Conservation (phyloP, 352 stramenopile species). For the Aphanomyces cochlioides region DNA sequence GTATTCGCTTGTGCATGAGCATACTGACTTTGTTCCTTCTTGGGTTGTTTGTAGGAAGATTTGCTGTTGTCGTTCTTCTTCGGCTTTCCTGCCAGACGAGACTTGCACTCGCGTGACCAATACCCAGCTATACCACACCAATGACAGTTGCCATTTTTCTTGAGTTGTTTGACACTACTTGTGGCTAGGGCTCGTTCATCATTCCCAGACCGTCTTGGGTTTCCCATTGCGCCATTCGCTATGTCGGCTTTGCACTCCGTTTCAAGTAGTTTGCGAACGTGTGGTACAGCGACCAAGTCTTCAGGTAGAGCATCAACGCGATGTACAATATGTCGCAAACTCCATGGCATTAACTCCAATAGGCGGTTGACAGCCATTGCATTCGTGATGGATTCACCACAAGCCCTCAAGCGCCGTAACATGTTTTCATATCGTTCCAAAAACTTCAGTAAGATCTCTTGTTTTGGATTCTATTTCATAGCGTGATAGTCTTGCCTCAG, state of each 20-base stretch:
- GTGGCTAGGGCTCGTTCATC: slow-evolving; percentile 1
- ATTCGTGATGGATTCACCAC: neutral
- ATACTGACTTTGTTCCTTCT: neutral
- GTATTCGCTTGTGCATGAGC: too few species aligned
- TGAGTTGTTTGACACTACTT: neutral
- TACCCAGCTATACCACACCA: neutral
- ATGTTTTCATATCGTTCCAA: neutral
- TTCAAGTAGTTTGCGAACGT: neutral
- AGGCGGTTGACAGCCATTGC: neutral
- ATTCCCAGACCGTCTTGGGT: neutral
- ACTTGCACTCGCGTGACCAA: neutral
- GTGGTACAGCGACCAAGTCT: neutral
- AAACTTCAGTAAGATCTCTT: slow-evolving; percentile 11
- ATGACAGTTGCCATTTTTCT: neutral
- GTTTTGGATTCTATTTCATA: slow-evolving; percentile 11
- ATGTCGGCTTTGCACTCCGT: neutral
- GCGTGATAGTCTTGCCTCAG: neutral
- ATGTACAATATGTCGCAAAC: neutral
- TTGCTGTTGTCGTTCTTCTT: neutral
- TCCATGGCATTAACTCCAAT: neutral
- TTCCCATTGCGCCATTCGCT: neutral
- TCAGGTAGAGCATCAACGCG: neutral
- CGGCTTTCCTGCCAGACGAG: neutral
- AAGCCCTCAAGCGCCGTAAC: neutral
- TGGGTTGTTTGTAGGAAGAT: neutral